Evolutionary conservation across 331 rosid genomes (phyloP).

Genomic region (Quercus phellos): DNA sequence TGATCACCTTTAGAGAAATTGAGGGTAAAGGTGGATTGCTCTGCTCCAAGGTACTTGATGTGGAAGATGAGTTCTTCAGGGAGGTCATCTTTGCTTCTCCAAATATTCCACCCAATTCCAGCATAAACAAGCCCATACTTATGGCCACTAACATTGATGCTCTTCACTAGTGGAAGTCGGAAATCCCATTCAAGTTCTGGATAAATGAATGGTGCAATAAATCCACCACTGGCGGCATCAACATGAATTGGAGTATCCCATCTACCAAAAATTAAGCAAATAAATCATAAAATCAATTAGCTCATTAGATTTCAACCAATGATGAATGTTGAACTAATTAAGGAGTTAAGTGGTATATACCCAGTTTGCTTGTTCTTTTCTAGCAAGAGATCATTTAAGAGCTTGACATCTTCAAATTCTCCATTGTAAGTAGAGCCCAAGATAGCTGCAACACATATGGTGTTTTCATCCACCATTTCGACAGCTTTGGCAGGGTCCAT

Average conservation of each 20-base stretch:
- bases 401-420: slow-evolving; percentile 69
- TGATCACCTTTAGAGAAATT: slow-evolving; percentile 65
- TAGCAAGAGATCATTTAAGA: slow-evolving; percentile 48
- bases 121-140: slow-evolving; percentile 75
- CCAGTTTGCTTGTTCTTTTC: slow-evolving; percentile 54
- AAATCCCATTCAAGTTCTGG: slow-evolving; percentile 80
- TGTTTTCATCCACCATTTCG: slow-evolving; percentile 70
- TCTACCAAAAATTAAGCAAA: slow-evolving; percentile 21
- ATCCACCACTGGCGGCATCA: slow-evolving; percentile 76
- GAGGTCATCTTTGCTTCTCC: slow-evolving; percentile 69
- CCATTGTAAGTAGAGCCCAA: slow-evolving; percentile 66
- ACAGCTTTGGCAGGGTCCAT: slow-evolving; percentile 70
- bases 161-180: slow-evolving; percentile 59
- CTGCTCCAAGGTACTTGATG: slow-evolving; percentile 71
- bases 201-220: slow-evolving; percentile 69
- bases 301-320: background rate
- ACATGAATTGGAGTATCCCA: slow-evolving; percentile 83
- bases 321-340: background rate
- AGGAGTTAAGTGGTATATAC: slow-evolving; percentile 9
- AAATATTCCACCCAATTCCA: slow-evolving; percentile 73
- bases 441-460: slow-evolving; percentile 70
- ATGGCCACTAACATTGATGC: slow-evolving; percentile 77
- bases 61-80: slow-evolving; percentile 74
- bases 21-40: slow-evolving; percentile 80
- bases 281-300: background rate